Evolutionary conservation across 768 basidiomycete species (phyloP).

Genomic region (Nevesoporus exiguus): DNA sequence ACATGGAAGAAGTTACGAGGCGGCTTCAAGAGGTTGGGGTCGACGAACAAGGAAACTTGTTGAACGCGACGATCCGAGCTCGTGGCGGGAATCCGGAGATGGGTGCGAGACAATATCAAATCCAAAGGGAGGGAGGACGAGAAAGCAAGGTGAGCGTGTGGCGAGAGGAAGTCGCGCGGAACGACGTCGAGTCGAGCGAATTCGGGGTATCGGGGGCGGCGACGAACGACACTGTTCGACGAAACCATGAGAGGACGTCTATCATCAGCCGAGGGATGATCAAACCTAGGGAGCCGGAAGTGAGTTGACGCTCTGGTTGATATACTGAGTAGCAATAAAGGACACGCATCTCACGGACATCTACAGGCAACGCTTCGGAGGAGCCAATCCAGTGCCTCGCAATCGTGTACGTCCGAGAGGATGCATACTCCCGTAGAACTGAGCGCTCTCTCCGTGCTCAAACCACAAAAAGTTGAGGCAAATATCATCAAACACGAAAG

Average conservation of each 20-base stretch:
- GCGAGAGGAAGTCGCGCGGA: slow-evolving; percentile 51
- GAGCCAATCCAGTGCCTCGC: slow-evolving; percentile 20
- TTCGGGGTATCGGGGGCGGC: slow-evolving; percentile 17
- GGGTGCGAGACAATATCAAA: slow-evolving; percentile 1
- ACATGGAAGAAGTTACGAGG: slow-evolving; percentile 33
- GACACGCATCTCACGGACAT: neutral
- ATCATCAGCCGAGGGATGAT: slow-evolving; percentile 11
- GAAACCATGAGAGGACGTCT: slow-evolving; percentile 9
- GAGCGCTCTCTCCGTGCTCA: slow-evolving; percentile 11
- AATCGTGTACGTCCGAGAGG: slow-evolving; percentile 26
- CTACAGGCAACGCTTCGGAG: slow-evolving; percentile 18
- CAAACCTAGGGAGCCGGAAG: slow-evolving; percentile 23
- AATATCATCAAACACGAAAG: slow-evolving; percentile 19
- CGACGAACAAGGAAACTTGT: slow-evolving; percentile 28
- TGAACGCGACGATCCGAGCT: slow-evolving; percentile 15
- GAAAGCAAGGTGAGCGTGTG: slow-evolving; percentile 47
- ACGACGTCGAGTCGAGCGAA: slow-evolving; percentile 25
- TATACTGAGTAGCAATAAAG: neutral
- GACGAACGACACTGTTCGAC: slow-evolving; percentile 16
- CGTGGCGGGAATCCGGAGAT: neutral
- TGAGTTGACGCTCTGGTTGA: slow-evolving; percentile 8
- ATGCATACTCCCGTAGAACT: slow-evolving; percentile 22
- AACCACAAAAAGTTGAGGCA: slow-evolving; percentile 15
- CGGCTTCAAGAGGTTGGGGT: slow-evolving; percentile 34
- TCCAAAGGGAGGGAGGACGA: slow-evolving; percentile 14